A percentile compares a stretch with the other conserved stretches of the same genome.
Conservation (phyloP, 495 filamentous ascomycete genomes). For the Neurospora sp. region DNA sequence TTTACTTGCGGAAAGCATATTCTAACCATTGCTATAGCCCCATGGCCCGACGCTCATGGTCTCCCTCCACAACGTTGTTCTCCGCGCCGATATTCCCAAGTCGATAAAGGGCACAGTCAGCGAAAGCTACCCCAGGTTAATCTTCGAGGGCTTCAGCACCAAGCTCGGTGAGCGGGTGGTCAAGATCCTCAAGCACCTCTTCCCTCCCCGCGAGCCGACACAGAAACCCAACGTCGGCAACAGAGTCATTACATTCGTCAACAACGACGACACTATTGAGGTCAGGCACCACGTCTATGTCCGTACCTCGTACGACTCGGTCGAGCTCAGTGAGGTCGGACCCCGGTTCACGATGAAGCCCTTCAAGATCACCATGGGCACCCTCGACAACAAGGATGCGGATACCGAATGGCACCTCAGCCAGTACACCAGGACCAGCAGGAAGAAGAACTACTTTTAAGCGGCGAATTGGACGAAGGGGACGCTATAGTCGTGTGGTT, state of each 20-base stretch:
- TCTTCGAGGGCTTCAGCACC: constrained; percentile 90
- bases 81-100: constrained; percentile 88
- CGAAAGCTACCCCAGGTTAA: constrained; percentile 87
- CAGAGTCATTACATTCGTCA: constrained; percentile 86
- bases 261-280: constrained; percentile 90
- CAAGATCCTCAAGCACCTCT: constrained; percentile 89
- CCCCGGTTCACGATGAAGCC: constrained; percentile 93
- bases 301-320: constrained; percentile 72
- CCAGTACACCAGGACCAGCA: constrained; percentile 85
- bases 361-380: constrained; percentile 91
- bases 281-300: constrained; percentile 43
- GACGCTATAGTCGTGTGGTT: not conserved
- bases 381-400: constrained; percentile 89
- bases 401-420: constrained; percentile 93
- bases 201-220: constrained; percentile 74
- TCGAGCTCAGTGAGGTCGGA: constrained; percentile 90
- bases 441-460: constrained; percentile 90
- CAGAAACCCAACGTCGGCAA: constrained; percentile 66
- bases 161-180: constrained; percentile 74
- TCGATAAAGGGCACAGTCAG: constrained; percentile 79
- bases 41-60: constrained; percentile 90
- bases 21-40: constrained; percentile 46
- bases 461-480: not conserved
- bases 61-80: constrained; percentile 86
- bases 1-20: not conserved